These are phyloP conservation scores for Populus alba DNA, from an alignment of 345 rosid genomes.

Conservation along the genomic window DNA sequence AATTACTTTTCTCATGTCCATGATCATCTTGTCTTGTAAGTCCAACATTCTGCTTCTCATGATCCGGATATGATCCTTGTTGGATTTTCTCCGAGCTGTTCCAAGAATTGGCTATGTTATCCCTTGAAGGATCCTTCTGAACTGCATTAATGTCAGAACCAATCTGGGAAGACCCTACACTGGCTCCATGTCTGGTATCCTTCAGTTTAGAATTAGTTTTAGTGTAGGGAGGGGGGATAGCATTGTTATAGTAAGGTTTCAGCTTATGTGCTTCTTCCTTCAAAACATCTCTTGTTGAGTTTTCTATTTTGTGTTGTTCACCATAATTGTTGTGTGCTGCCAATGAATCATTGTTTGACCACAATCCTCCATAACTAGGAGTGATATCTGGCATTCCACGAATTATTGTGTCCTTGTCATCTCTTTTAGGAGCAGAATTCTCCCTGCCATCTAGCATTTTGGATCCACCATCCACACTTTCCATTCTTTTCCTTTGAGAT, in stretches of 20 bases:
- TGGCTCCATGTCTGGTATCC: slow-evolving; percentile 33
- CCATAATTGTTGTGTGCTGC: slow-evolving; percentile 24
- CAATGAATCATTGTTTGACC: slow-evolving; percentile 28
- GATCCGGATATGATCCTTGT: slow-evolving; percentile 26
- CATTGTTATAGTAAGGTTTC: slow-evolving; percentile 39
- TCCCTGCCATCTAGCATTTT: slow-evolving; percentile 39
- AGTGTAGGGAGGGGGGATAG: slow-evolving; percentile 74
- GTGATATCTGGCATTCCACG: slow-evolving; percentile 24
- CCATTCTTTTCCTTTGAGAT: slow-evolving; percentile 37
- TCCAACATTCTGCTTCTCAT: slow-evolving; percentile 25
- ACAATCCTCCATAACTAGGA: slow-evolving; percentile 23
- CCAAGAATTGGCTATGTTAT: slow-evolving; percentile 16
- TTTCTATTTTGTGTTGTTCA: slow-evolving; percentile 25
- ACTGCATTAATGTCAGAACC: slow-evolving; percentile 30
- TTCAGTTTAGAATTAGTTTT: slow-evolving; percentile 46
- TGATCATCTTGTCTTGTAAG: slow-evolving; percentile 23
- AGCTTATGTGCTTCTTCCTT: slow-evolving; percentile 41
- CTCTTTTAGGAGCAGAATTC: slow-evolving; percentile 35
- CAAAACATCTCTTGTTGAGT: slow-evolving; percentile 26
- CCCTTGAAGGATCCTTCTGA: slow-evolving; percentile 34
- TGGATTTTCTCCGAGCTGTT: slow-evolving; percentile 29
- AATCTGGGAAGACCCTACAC: slow-evolving; percentile 23
- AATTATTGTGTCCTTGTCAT: slow-evolving; percentile 17
- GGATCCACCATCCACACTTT: slow-evolving; percentile 23
- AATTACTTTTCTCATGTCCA: slow-evolving; percentile 16